Evolutionary conservation across 2,329 filamentous ascomycete genomes (phyloP), one percentile per base, ranked within the genome.

Genomic region (Ophiostoma perfectum): DNA sequence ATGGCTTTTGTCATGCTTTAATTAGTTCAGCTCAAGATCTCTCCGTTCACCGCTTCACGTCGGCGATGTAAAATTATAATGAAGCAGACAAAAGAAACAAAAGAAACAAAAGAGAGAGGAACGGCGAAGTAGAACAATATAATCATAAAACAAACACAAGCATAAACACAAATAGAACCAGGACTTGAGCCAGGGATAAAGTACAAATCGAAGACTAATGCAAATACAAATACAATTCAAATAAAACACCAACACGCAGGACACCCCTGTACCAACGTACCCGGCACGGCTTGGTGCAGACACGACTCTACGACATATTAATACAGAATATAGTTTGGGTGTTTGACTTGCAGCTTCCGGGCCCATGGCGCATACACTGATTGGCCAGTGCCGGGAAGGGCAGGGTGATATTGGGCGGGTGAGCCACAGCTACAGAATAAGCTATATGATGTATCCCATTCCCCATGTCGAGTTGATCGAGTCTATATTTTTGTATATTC

Each of bases 271-370:
- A 60, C 55, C 55, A 60, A 60, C 55, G 14, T 60, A 18, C 12
- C 55, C 55, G 55, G 55, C 27, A 12, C 55, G 55, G 55, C 55
- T 60, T 60, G 55, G 27, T 60, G 55, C 55, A 38, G 55, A 60
- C 55, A 60, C 55, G 55, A 60, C 55, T 12, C 55, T 55, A 14
- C 9, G 27, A 38, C 52, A 58, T 14, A 60, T 60, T 27, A 55
- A 55, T 27, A 55, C 27, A 55, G 7, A 7, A 60, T 60, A 38
- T 14, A 38, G 55, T 16, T 60, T 60, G 55, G 49, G 55, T 60
- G 55, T 12, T 27, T 60, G 27, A 60, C 55, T 60, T 60, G 55
- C 55, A 60, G 55, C 27, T 38, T 60, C 55, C 55, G 27, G 55
- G 55, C 14, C 38, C 55, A 60, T 60, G 55, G 55, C 27, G 55